A percentile compares a stretch with the other conserved stretches of the same genome.
Conservation (phyloP, 805 yeast genomes). For the Phaffomyces antillensis region DNA sequence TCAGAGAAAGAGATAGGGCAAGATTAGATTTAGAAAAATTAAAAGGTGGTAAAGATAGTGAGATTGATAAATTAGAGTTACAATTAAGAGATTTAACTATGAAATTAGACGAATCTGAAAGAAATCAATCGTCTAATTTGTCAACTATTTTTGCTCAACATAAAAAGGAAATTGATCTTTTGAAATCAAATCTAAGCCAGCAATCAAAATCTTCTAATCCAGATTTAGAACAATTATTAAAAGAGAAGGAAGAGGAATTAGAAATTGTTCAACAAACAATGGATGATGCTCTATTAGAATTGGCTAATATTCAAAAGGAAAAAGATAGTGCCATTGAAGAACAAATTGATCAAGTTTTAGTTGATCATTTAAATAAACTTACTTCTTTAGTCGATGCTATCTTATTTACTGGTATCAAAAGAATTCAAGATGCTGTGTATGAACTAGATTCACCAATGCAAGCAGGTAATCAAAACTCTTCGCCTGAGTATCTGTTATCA, state of each 20-base stretch:
- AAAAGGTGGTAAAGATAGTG: constrained; percentile 56
- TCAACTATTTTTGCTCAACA: constrained; percentile 54
- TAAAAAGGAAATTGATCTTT: constrained; percentile 50
- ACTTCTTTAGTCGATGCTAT: constrained; percentile 61
- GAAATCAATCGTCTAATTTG: constrained; percentile 56
- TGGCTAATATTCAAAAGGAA: constrained; percentile 43
- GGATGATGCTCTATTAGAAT: constrained; percentile 60
- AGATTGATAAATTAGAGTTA: constrained; percentile 57
- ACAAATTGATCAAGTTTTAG: constrained; percentile 47
- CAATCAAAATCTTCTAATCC: constrained; percentile 17
- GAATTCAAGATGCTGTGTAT: constrained; percentile 64
- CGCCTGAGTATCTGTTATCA: constrained; percentile 62
- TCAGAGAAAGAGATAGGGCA: constrained; percentile 85
- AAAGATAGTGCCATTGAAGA: constrained; percentile 49
- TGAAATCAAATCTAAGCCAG: constrained; percentile 31
- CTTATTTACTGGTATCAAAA: constrained; percentile 56
- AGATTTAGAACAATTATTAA: constrained; percentile 39
- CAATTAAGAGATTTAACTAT: constrained; percentile 55
- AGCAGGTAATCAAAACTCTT: constrained; percentile 71
- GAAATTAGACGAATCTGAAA: constrained; percentile 52
- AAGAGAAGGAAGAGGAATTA: constrained; percentile 68
- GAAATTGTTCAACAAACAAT: constrained; percentile 74
- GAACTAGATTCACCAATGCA: constrained; percentile 75
- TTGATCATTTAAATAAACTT: constrained; percentile 42
- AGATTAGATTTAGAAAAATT: constrained; percentile 71